phyloP scores from a whole-genome alignment of 768 basidiomycete species.

The Hemileccinum impolitum region DNA sequence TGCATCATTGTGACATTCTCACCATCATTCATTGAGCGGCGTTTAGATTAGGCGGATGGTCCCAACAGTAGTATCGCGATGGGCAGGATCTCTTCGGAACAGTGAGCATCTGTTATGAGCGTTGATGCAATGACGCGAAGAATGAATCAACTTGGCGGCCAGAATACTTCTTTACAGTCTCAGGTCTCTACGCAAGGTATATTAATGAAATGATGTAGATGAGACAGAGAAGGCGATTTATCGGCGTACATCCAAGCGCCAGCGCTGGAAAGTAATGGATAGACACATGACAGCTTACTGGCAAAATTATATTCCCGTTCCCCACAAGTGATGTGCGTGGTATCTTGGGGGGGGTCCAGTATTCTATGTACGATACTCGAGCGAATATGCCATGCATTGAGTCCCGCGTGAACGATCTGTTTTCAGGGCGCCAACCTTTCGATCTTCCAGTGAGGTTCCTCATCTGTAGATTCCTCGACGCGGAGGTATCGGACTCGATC shows the following conservation, averaged over 20 bases:
- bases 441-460: constrained; percentile 65
- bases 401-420: neutral
- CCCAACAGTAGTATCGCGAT: neutral
- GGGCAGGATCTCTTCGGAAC: constrained; percentile 1
- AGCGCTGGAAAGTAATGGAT: neutral
- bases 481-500: constrained; percentile 81
- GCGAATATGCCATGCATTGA: neutral
- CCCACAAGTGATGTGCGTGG: constrained; percentile 4
- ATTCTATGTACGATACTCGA: neutral
- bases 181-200: neutral
- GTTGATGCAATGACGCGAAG: neutral
- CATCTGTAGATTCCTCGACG: constrained; percentile 44
- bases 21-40: constrained; percentile 5
- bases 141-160: neutral
- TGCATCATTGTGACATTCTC: neutral
- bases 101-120: neutral
- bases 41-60: neutral
- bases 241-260: neutral
- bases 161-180: neutral
- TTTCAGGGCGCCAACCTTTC: constrained; percentile 73
- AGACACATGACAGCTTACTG: neutral
- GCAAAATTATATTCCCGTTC: neutral
- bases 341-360: constrained; percentile 8
- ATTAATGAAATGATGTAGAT: neutral
- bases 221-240: neutral